Evolutionary conservation across 805 yeast species (phyloP).

Genomic region (Myxozyma neotropica): DNA sequence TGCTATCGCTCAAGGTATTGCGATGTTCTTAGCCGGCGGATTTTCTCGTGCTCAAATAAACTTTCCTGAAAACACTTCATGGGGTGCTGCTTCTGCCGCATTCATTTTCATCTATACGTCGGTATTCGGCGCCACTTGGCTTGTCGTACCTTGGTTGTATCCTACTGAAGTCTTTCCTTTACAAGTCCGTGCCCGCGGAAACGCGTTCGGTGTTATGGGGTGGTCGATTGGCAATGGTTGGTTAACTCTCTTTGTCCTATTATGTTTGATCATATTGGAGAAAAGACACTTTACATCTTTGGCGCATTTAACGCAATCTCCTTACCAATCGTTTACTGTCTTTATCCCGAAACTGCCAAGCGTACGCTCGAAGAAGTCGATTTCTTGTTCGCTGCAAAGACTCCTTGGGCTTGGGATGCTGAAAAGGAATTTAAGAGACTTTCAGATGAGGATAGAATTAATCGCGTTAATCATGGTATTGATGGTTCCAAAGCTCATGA

Average conservation of each 20-base stretch:
- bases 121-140: conserved; percentile 42
- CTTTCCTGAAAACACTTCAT: conserved; percentile 38
- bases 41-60: conserved; percentile 40
- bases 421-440: conserved; percentile 26
- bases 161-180: conserved; percentile 41
- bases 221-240: conserved; percentile 42
- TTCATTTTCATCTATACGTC: conserved; percentile 46
- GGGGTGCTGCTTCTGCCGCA: conserved; percentile 43
- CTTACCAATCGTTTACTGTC: conserved; percentile 46
- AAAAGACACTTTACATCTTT: conserved; percentile 43
- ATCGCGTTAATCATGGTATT: not conserved
- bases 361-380: conserved; percentile 65
- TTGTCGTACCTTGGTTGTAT: conserved; percentile 40
- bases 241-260: conserved; percentile 43
- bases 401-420: conserved; percentile 30
- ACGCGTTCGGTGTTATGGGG: conserved; percentile 30
- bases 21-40: conserved; percentile 50
- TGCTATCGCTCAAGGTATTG: conserved; percentile 43
- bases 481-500: conserved; percentile 3
- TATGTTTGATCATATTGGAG: conserved; percentile 41
- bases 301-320: conserved; percentile 40
- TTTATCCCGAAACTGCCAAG: conserved; percentile 64
- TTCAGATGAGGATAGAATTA: conserved; percentile 10
- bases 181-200: conserved; percentile 41
- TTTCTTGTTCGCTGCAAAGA: conserved; percentile 48